A percentile compares a stretch with the other conserved stretches of the same genome.
Conservation (phyloP, 1,284 basidiomycete genomes). For the Papiliotrema flavescens region DNA sequence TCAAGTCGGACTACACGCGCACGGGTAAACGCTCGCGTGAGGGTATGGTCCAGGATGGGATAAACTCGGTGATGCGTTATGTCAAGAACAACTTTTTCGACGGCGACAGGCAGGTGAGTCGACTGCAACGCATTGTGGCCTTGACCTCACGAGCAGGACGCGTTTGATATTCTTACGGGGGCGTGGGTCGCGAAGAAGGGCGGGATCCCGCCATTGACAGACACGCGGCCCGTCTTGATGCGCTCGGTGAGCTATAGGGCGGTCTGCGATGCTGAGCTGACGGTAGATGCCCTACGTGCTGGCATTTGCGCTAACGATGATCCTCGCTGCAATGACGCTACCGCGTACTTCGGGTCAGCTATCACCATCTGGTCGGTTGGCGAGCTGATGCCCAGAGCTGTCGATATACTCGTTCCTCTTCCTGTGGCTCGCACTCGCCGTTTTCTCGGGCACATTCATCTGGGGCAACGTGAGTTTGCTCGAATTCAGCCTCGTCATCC, state of each 20-base stretch:
- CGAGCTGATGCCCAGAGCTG: slow-evolving; percentile 18
- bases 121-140: neutral
- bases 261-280: neutral
- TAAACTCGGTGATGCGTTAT: slow-evolving; percentile 83
- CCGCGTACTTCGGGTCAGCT: slow-evolving; percentile 75
- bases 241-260: slow-evolving; percentile 62
- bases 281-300: slow-evolving; percentile 77
- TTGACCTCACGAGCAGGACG: slow-evolving; percentile 59
- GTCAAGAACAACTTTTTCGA: slow-evolving; percentile 98
- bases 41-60: slow-evolving; percentile 79
- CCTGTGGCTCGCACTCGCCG: slow-evolving; percentile 67
- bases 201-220: slow-evolving; percentile 65
- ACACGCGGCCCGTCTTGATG: slow-evolving; percentile 72
- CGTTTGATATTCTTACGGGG: slow-evolving; percentile 90
- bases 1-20: slow-evolving; percentile 96
- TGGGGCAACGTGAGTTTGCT: slow-evolving; percentile 57
- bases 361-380: neutral
- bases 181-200: slow-evolving; percentile 76
- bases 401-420: slow-evolving; percentile 61
- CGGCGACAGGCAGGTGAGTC: slow-evolving; percentile 72
- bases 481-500: neutral
- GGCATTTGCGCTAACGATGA: slow-evolving; percentile 79
- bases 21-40: slow-evolving; percentile 83
- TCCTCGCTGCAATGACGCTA: slow-evolving; percentile 74
- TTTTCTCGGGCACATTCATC: slow-evolving; percentile 64